Evolutionary conservation across 176 grass and related monocot species (phyloP), one percentile per base, ranked within the genome.

Genomic region (Musa schizocarpa): DNA sequence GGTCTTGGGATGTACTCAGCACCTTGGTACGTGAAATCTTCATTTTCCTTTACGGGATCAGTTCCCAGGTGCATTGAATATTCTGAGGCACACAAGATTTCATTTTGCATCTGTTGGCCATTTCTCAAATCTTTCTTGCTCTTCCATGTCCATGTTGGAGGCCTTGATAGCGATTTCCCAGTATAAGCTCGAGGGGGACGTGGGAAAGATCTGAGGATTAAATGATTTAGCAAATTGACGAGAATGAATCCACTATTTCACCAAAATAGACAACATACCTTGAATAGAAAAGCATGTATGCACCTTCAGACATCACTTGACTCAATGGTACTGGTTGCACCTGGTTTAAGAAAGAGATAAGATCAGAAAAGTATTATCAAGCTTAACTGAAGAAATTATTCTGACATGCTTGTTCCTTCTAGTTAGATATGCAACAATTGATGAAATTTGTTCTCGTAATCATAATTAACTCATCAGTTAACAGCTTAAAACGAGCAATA

Each of bases 291-390:
- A 96, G 85, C 93, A 96, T 96, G 76, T 96, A 96, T 84, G 93
- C 93, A 86, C 93, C 87, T 90, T 96, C 87, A 76, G 93, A 96
- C 93, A 96, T 96, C 68, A 96, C 93, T 79, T 96, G 93, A 86
- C 87, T 96, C 79, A 79, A 72, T 77, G 85, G 78, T 53, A 96
- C 93, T 82, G 72, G 70, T 65, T 96, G 83, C 52, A 96, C 93
- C 93, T 96, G 61, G 54, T 83, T 72, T 62, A 14, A 62, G 20
- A 14, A 62, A 62, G 57, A 7, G 57, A 1, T 61, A 6, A 61
- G 17, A 61, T 17, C 6, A 61, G 34, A 43, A 29, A 13, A 8
- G 16, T 53, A 43, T 53, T 13, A 57, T 57, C 54, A 62, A 43
- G 34, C 4, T 43, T 43, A 7, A 62, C 13, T 53, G 10, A n/a